These are phyloP conservation scores for Syzygium oleosum DNA, from an alignment of 345 rosid genomes.

Conservation along the genomic window DNA sequence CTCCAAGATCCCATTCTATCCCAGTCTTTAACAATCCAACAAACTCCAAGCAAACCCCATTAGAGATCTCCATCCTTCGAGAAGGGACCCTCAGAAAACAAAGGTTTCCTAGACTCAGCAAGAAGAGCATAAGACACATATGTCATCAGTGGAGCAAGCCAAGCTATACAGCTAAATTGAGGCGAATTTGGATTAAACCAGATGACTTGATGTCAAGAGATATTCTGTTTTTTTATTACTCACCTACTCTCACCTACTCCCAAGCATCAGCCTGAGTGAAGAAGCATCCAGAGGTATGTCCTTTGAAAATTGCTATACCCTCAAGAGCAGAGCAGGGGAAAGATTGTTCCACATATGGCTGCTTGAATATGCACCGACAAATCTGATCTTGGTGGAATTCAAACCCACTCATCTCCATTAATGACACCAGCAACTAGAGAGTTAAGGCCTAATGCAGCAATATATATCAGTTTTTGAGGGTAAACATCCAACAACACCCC, in stretches of 20 bases:
- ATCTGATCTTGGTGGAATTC: neutral
- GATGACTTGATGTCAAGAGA: neutral
- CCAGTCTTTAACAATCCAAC: neutral
- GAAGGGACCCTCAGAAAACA: neutral
- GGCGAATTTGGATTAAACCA: neutral
- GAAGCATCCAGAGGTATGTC: neutral
- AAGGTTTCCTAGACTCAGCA: neutral
- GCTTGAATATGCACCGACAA: too few species aligned
- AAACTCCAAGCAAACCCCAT: neutral
- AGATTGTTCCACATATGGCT: neutral
- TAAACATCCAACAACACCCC: neutral
- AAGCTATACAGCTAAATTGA: neutral
- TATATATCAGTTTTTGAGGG: neutral
- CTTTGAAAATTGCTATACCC: neutral
- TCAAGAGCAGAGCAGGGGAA: neutral
- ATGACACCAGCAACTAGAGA: neutral
- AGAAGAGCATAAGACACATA: neutral
- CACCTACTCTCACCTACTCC: neutral
- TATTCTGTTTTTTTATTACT: too few species aligned
- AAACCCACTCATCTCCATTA: neutral
- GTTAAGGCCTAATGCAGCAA: neutral
- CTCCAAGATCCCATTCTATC: neutral
- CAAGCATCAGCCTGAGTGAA: neutral
- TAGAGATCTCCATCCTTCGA: neutral
- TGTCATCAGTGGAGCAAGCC: neutral